Conservation (phyloP, 768 basidiomycete genomes). For the Termitomyces bulborhizus region DNA sequence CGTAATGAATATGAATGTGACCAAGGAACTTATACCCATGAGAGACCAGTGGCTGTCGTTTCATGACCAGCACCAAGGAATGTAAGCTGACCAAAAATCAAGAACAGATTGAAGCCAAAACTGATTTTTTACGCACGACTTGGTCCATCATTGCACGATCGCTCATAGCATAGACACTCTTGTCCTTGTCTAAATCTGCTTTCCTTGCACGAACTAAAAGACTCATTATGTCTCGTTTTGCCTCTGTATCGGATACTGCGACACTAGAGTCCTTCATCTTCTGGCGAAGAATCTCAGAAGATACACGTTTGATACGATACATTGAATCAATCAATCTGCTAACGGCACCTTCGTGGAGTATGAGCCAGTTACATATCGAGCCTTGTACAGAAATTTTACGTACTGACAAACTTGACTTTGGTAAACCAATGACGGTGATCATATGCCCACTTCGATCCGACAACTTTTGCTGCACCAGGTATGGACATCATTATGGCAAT, state of each 20-base stretch:
- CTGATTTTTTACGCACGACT: constrained; percentile 27
- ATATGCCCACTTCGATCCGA: constrained; percentile 27
- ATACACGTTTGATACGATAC: constrained; percentile 36
- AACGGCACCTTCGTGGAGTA: not conserved
- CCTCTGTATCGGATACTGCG: constrained; percentile 26
- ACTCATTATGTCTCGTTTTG: constrained; percentile 48
- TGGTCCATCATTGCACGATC: constrained; percentile 47
- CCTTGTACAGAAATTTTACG: not conserved
- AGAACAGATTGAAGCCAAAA: not conserved
- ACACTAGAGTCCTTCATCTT: constrained; percentile 32
- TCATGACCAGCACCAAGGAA: constrained; percentile 43
- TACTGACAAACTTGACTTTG: constrained; percentile 7
- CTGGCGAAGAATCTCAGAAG: constrained; percentile 31
- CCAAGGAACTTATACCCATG: constrained; percentile 32
- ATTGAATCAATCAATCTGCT: constrained; percentile 18
- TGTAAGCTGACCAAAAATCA: constrained; percentile 27
- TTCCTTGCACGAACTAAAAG: constrained; percentile 40
- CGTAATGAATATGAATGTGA: not conserved
- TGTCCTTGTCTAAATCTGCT: constrained; percentile 27
- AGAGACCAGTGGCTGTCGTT: constrained; percentile 41
- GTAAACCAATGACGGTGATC: constrained; percentile 11
- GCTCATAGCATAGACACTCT: constrained; percentile 35
- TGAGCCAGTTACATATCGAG: not conserved
- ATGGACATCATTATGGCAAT: constrained; percentile 28
- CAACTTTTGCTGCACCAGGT: constrained; percentile 27